phyloP scores from a whole-genome alignment of 2,329 filamentous ascomycete species.

The Ascochyta lentis region DNA sequence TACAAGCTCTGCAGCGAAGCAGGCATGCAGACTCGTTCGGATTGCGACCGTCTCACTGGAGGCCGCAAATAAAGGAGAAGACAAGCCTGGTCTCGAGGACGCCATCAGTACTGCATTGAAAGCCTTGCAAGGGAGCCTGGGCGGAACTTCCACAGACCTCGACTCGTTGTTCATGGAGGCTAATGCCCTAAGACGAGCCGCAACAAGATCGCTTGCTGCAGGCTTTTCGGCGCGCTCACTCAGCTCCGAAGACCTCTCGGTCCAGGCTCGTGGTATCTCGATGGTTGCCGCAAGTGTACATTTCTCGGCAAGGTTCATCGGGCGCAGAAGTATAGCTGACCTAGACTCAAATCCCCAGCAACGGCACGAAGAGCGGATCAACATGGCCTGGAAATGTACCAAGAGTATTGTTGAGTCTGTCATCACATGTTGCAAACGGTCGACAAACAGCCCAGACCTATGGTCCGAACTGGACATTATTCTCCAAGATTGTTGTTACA shows the following conservation, averaged over 20 bases:
- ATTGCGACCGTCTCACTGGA: slow-evolving; percentile 43
- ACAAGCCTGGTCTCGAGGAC: slow-evolving; percentile 23
- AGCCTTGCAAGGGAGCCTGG: slow-evolving; percentile 37
- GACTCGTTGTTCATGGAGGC: slow-evolving; percentile 47
- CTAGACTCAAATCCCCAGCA: slow-evolving; percentile 24
- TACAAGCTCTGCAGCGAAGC: slow-evolving; percentile 29
- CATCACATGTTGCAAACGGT: slow-evolving; percentile 41
- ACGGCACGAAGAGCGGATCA: slow-evolving; percentile 33
- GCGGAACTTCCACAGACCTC: slow-evolving; percentile 42
- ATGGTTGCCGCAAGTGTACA: slow-evolving; percentile 40
- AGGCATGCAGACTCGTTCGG: slow-evolving; percentile 34
- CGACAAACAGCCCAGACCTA: slow-evolving; percentile 25
- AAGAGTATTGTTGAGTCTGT: slow-evolving; percentile 48
- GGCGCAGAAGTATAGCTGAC: slow-evolving; percentile 22
- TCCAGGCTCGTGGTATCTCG: slow-evolving; percentile 26
- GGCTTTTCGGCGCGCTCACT: slow-evolving; percentile 6
- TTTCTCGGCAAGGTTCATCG: slow-evolving; percentile 45
- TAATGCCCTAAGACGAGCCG: slow-evolving; percentile 41
- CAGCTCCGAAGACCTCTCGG: slow-evolving; percentile 4
- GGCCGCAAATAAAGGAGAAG: slow-evolving; percentile 27
- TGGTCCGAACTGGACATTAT: slow-evolving; percentile 44
- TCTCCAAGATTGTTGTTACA: slow-evolving; percentile 41
- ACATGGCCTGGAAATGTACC: slow-evolving; percentile 33
- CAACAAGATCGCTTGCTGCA: slow-evolving; percentile 33
- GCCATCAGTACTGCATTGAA: slow-evolving; percentile 33